Evolutionary conservation across 192 early-diverging fungal species (phyloP).

Genomic region (Radiomyces spectabilis): DNA sequence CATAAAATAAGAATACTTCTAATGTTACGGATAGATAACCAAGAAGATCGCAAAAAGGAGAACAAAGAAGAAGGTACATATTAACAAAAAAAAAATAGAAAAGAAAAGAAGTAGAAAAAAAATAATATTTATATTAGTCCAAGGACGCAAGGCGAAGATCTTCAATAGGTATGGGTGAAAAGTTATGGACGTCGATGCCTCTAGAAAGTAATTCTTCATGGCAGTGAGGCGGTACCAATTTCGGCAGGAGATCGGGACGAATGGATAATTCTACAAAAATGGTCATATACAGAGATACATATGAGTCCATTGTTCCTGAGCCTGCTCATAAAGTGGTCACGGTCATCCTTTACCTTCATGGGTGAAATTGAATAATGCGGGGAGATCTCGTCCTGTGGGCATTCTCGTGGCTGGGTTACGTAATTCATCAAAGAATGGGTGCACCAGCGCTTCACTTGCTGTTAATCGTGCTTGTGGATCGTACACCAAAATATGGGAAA

Average conservation of each 20-base stretch:
- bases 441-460: constrained; percentile 86
- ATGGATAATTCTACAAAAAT: constrained; percentile 71
- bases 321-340: background rate
- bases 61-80: no score
- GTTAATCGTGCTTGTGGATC: constrained; percentile 76
- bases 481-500: constrained; percentile 84
- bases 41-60: no score
- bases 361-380: constrained; percentile 89
- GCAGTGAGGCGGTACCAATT: constrained; percentile 79
- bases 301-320: background rate
- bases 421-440: constrained; percentile 97
- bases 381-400: constrained; percentile 77
- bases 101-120: no score
- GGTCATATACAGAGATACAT: background rate
- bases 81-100: no score
- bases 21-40: no score
- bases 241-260: constrained; percentile 67
- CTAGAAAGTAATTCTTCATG: constrained; percentile 45
- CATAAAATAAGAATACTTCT: no score
- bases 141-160: constrained; percentile 13
- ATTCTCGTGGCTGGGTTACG: constrained; percentile 76
- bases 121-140: constrained; percentile 5
- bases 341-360: constrained; percentile 43
- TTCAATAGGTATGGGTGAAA: constrained; percentile 49
- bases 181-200: constrained; percentile 71